Percentiles rank a stretch among this genome's conserved stretches.
Conservation (phyloP, 495 filamentous ascomycete species). For the Podospora tetraspora region DNA sequence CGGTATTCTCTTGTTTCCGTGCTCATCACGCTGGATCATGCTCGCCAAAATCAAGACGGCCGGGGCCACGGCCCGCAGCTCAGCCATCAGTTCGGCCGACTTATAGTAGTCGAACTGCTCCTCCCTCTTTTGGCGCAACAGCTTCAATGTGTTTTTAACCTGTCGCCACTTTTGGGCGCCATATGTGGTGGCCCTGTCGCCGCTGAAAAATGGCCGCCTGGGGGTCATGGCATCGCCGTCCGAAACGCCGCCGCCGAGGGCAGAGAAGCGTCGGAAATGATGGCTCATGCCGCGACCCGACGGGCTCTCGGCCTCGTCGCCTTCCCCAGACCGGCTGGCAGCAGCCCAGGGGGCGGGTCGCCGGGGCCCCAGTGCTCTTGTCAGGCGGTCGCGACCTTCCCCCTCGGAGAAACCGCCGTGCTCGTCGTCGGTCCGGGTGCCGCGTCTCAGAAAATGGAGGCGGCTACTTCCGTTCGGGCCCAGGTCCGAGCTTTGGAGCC, state of each 20-base stretch:
- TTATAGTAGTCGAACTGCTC: conserved; percentile 91
- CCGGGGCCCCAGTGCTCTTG: conserved; percentile 48
- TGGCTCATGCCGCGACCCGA: conserved; percentile 61
- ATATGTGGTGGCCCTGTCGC: conserved; percentile 65
- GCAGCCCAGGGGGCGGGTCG: conserved; percentile 52
- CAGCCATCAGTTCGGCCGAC: conserved; percentile 92
- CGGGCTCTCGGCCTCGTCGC: conserved; percentile 41
- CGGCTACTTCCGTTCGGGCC: conserved; percentile 31
- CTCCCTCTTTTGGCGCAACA: conserved; percentile 75
- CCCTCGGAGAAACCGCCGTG: conserved; percentile 79
- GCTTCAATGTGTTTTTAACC: conserved; percentile 76
- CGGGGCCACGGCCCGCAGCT: conserved; percentile 84
- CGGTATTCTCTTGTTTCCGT: conserved; percentile 89
- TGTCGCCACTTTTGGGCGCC: conserved; percentile 82
- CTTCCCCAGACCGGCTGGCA: conserved; percentile 25
- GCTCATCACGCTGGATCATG: conserved; percentile 95
- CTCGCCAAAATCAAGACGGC: conserved; percentile 90
- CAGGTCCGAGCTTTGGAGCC: conserved; percentile 24
- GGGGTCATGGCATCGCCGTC: conserved; percentile 49
- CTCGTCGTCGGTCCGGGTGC: conserved; percentile 65
- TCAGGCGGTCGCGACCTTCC: conserved; percentile 72
- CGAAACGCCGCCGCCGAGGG: conserved; percentile 54
- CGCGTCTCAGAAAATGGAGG: conserved; percentile 56
- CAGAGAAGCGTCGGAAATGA: conserved; percentile 69
- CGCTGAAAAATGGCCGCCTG: conserved; percentile 47